phyloP scores from a whole-genome alignment of 192 early-diverging fungal genomes.

The Glomus cerebriforme region DNA sequence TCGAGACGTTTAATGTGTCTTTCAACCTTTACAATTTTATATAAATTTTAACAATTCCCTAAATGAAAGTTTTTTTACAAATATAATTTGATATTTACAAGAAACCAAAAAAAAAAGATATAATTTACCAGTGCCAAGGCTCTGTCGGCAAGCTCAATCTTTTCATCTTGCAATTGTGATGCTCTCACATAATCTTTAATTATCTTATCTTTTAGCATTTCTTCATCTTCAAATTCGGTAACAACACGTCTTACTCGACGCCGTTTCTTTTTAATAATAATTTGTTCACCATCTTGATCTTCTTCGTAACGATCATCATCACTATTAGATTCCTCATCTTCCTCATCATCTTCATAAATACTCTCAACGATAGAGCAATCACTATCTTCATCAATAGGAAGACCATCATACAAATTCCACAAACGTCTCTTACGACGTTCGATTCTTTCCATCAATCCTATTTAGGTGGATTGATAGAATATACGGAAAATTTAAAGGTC shows the following conservation, averaged over 20 bases:
- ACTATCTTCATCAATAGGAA: slow-evolving; percentile 2
- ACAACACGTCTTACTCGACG: slow-evolving; percentile 5
- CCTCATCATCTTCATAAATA: slow-evolving; percentile 7
- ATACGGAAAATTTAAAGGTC: too few relatives aligned
- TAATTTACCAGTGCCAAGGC: slow-evolving; percentile 1
- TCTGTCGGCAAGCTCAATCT: slow-evolving; percentile 15
- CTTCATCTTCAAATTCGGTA: slow-evolving; percentile 26
- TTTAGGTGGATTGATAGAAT: neutral
- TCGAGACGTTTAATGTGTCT: slow-evolving; percentile 16
- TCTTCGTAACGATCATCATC: slow-evolving; percentile 5
- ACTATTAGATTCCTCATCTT: slow-evolving; percentile 1
- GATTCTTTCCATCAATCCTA: slow-evolving; percentile 5
- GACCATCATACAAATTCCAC: slow-evolving; percentile 19
- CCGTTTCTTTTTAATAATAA: slow-evolving; percentile 4
- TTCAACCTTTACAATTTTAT: neutral
- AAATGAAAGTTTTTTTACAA: neutral
- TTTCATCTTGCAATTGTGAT: slow-evolving; percentile 27
- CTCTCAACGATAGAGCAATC: slow-evolving; percentile 19
- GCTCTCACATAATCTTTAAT: slow-evolving; percentile 17
- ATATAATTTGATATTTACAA: neutral
- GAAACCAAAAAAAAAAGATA: neutral
- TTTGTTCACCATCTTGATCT: neutral
- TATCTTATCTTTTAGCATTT: slow-evolving; percentile 17
- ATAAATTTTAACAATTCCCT: neutral
- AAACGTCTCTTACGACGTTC: slow-evolving; percentile 15